These are phyloP conservation scores for Furcasterigmium furcatum DNA, from an alignment of 2,329 filamentous ascomycete species.

Conservation along the genomic window DNA sequence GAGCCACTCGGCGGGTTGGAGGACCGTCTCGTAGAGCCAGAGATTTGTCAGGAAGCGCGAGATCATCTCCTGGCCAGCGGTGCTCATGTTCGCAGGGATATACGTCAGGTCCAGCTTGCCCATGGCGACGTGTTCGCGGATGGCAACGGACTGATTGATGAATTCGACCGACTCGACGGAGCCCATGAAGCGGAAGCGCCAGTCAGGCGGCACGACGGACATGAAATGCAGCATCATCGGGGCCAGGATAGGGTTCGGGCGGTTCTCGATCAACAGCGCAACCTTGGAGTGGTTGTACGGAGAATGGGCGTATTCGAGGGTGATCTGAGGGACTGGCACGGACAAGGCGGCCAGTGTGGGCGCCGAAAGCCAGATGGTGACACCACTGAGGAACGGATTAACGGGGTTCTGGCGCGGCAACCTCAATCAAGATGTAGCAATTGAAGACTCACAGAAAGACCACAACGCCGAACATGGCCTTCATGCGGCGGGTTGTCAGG, in stretches of 20 bases:
- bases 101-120: slow-evolving; percentile 48
- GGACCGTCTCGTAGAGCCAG: slow-evolving; percentile 47
- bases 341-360: slow-evolving; percentile 15
- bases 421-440: not conserved
- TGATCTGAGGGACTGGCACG: slow-evolving; percentile 21
- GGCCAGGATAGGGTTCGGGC: slow-evolving; percentile 43
- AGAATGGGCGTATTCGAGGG: slow-evolving; percentile 28
- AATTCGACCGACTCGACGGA: slow-evolving; percentile 38
- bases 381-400: slow-evolving; percentile 4
- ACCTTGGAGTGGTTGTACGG: slow-evolving; percentile 48
- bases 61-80: slow-evolving; percentile 47
- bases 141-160: slow-evolving; percentile 41
- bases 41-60: slow-evolving; percentile 47
- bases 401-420: not conserved
- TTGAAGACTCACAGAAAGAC: slow-evolving; percentile 25
- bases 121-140: slow-evolving; percentile 35
- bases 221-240: slow-evolving; percentile 55
- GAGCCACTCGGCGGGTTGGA: slow-evolving; percentile 49
- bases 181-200: slow-evolving; percentile 55
- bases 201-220: slow-evolving; percentile 50
- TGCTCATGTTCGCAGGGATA: slow-evolving; percentile 50
- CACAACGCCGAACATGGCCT: slow-evolving; percentile 20
- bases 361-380: slow-evolving; percentile 15
- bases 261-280: slow-evolving; percentile 53
- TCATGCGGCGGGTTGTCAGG: slow-evolving; percentile 28